Evolutionary conservation across 1,139 yeast species (phyloP).

Genomic region (Zygosaccharomyces pseudobailii): DNA sequence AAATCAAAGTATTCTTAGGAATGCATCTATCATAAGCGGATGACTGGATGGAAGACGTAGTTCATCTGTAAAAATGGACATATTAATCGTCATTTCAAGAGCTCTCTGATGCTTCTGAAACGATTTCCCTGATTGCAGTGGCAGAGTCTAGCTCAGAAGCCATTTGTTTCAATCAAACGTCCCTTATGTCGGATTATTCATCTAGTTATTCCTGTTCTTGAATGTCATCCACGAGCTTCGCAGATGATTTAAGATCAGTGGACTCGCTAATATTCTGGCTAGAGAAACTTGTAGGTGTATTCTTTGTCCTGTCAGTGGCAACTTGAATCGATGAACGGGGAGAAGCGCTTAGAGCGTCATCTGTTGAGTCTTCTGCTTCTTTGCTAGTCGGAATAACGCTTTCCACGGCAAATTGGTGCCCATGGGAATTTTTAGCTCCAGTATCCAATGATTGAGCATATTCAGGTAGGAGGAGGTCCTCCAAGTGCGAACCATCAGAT

Average conservation of each 20-base stretch:
- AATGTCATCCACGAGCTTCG: not conserved
- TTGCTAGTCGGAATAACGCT: not conserved
- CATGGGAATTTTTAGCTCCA: constrained; percentile 1
- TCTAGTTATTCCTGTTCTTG: not conserved
- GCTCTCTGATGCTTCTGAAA: no score
- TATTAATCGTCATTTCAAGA: no score
- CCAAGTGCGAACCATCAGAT: not conserved
- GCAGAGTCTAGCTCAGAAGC: no score
- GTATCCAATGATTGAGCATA: constrained; percentile 7
- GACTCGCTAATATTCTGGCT: no score
- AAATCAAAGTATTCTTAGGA: no score
- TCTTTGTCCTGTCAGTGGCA: not conserved
- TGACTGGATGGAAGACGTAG: no score
- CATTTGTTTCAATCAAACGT: no score
- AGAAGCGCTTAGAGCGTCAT: not conserved
- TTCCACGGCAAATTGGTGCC: constrained; percentile 4
- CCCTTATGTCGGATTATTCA: no score
- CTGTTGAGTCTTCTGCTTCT: not conserved
- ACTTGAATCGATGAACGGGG: not conserved
- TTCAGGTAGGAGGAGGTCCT: constrained; percentile 4
- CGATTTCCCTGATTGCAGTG: no score
- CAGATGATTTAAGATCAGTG: no score
- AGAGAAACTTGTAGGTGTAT: no score
- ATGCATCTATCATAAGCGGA: not conserved
- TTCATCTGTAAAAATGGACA: no score